These are phyloP conservation scores for Fusarium neocosmosporiellum DNA, from an alignment of 2,329 filamentous ascomycete species.

Conservation along the genomic window DNA sequence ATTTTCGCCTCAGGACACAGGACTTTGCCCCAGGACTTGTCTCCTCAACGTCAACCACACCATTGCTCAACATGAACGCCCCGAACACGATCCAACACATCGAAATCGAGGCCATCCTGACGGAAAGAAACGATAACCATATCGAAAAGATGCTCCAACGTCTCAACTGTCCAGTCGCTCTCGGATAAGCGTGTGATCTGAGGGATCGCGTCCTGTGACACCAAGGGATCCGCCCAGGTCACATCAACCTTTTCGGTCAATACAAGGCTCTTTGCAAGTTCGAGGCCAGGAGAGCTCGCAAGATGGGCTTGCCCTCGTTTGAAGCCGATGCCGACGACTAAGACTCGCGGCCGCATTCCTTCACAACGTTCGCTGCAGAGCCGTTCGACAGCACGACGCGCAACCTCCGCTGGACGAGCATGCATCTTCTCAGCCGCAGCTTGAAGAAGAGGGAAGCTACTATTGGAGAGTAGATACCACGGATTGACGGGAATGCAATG, in stretches of 20 bases:
- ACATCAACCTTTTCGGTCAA: constrained; percentile 54
- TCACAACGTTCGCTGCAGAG: constrained; percentile 36
- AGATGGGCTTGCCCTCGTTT: constrained; percentile 61
- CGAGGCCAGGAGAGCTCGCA: constrained; percentile 60
- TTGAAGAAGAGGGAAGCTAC: constrained; percentile 58
- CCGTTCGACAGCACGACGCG: constrained; percentile 48
- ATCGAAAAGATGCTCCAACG: constrained; percentile 53
- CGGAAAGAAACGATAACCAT: constrained; percentile 57
- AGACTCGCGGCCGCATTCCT: constrained; percentile 44
- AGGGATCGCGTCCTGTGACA: constrained; percentile 54
- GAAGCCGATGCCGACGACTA: constrained; percentile 62
- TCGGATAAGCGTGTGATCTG: constrained; percentile 53
- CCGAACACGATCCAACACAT: constrained; percentile 49
- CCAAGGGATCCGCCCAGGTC: constrained; percentile 57
- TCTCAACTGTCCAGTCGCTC: constrained; percentile 51
- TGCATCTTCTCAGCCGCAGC: constrained; percentile 58
- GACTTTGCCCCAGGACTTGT: not conserved
- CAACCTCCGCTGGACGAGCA: constrained; percentile 54
- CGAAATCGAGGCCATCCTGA: constrained; percentile 56
- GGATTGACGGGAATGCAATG: constrained; percentile 69
- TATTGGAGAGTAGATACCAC: constrained; percentile 62
- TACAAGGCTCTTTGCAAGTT: constrained; percentile 52
- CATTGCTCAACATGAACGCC: constrained; percentile 53
- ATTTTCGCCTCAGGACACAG: not conserved
- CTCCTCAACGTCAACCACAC: constrained; percentile 43